A percentile compares a stretch with the other conserved stretches of the same genome.
Evolutionary conservation across 192 early-diverging fungal genomes (phyloP).

Genomic region (Coemansia sp.): DNA sequence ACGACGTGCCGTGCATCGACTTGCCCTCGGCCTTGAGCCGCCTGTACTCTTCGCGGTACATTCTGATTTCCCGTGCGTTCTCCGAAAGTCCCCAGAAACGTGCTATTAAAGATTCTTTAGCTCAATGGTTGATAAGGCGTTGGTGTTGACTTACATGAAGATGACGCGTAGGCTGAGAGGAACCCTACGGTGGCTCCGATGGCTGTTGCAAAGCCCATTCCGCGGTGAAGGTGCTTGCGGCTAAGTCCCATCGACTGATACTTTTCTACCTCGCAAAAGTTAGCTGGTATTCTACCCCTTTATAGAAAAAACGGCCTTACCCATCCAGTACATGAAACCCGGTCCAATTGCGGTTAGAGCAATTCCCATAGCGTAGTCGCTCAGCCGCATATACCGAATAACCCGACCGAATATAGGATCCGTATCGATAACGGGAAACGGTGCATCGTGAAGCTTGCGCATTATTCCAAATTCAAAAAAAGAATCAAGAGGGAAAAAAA

Average conservation of each 20-base stretch:
- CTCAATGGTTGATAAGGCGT: no score
- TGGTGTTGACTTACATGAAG: conserved; percentile 13
- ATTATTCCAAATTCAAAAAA: conserved; percentile 2
- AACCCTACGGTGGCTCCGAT: conserved; percentile 69
- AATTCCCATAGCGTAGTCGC: conserved; percentile 69
- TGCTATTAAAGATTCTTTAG: no score
- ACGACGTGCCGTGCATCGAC: conserved; percentile 61
- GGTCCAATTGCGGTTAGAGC: conserved; percentile 68
- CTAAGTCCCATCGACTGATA: conserved; percentile 1
- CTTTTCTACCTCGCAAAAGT: neutral
- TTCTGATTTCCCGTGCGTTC: conserved; percentile 76
- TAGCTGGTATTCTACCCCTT: neutral
- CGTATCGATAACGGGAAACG: conserved; percentile 82
- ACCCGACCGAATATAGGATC: conserved; percentile 91
- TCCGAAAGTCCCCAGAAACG: conserved; percentile 88
- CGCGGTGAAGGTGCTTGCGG: conserved; percentile 43
- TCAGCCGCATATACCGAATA: conserved; percentile 82
- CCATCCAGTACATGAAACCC: conserved; percentile 68
- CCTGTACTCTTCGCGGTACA: conserved; percentile 63
- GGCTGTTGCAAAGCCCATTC: conserved; percentile 55
- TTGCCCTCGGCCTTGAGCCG: conserved; percentile 64
- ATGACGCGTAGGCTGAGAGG: conserved; percentile 68
- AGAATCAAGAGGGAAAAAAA: neutral
- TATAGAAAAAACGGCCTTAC: no score
- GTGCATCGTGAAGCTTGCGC: conserved; percentile 47